These are phyloP conservation scores for Ormosia emarginata DNA, from an alignment of 306 rosid genomes.

Conservation along the genomic window DNA sequence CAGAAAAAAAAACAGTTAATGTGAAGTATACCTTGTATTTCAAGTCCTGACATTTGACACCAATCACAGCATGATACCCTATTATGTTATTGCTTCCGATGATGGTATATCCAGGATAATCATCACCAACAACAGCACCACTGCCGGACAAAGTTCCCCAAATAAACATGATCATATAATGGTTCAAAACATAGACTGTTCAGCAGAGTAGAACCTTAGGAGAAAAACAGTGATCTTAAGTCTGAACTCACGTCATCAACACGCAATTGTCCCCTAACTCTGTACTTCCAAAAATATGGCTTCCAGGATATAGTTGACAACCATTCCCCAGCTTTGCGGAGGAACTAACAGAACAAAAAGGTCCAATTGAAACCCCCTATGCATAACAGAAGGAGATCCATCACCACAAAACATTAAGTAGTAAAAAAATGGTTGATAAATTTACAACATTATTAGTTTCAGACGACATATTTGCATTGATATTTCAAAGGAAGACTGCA, in stretches of 20 bases:
- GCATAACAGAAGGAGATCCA: conserved; percentile 3
- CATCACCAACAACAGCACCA: conserved; percentile 95
- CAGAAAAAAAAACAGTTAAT: background rate
- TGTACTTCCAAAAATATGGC: conserved; percentile 82
- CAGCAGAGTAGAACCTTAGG: background rate
- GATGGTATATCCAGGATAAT: conserved; percentile 72
- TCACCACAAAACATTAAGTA: background rate
- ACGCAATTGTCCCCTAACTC: conserved; percentile 71
- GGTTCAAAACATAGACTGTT: background rate
- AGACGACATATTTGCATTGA: background rate
- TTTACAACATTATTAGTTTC: background rate
- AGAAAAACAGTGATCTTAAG: conserved; percentile 7
- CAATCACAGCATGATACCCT: conserved; percentile 89
- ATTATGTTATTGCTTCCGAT: conserved; percentile 73
- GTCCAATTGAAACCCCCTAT: conserved; percentile 87
- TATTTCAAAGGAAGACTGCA: background rate
- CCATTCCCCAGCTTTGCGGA: conserved; percentile 69
- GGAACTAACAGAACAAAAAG: conserved; percentile 87
- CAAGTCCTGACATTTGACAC: conserved; percentile 86
- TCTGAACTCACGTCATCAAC: conserved; percentile 79
- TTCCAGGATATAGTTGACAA: conserved; percentile 70
- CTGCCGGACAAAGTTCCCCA: conserved; percentile 52
- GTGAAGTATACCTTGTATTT: conserved; percentile 65
- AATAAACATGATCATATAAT: conserved; percentile 7
- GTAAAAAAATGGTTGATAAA: background rate